A percentile compares a stretch with the other conserved stretches of the same genome.
phyloP scores from a whole-genome alignment of 2,329 filamentous ascomycete species.

The Lachnum nothofagi region DNA sequence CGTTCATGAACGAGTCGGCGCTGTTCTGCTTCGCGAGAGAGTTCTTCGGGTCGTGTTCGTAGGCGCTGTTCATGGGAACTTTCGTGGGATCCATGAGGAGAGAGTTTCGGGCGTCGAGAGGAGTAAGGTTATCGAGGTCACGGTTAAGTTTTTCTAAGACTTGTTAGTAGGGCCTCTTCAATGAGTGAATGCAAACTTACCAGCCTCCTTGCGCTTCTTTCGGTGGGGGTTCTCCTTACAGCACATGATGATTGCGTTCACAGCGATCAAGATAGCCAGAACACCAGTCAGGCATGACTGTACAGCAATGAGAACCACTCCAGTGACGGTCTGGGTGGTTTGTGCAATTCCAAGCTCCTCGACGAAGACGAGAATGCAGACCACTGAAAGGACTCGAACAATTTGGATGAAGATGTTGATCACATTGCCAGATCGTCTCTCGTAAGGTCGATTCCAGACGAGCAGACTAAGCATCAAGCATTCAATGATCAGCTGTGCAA shows the following conservation, averaged over 20 bases:
- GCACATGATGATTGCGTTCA: constrained; percentile 80
- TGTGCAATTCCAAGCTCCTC: constrained; percentile 85
- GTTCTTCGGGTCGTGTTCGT: constrained; percentile 22
- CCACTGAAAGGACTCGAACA: constrained; percentile 81
- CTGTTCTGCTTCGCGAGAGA: constrained; percentile 17
- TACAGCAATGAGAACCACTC: constrained; percentile 87
- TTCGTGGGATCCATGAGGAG: constrained; percentile 49
- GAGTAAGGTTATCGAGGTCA: constrained; percentile 77
- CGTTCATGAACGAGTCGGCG: constrained; percentile 26
- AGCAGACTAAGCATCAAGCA: constrained; percentile 69
- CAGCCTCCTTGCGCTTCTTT: constrained; percentile 80
- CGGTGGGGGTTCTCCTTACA: constrained; percentile 87
- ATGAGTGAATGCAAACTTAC: constrained; percentile 51
- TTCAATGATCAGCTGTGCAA: constrained; percentile 77
- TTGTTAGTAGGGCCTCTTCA: constrained; percentile 1
- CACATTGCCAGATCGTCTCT: constrained; percentile 79
- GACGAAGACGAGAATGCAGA: constrained; percentile 87
- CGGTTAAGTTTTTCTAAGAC: constrained; percentile 66
- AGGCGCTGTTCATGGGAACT: constrained; percentile 14
- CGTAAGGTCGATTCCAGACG: constrained; percentile 79
- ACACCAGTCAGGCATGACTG: constrained; percentile 79
- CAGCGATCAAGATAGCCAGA: constrained; percentile 79
- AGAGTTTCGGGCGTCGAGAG: constrained; percentile 80
- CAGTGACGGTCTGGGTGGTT: constrained; percentile 89
- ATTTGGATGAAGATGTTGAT: constrained; percentile 91